Percentiles rank a stretch among this genome's conserved stretches.
phyloP scores from a whole-genome alignment of 2,329 filamentous ascomycete genomes.

The Fusarium liriodendri region DNA sequence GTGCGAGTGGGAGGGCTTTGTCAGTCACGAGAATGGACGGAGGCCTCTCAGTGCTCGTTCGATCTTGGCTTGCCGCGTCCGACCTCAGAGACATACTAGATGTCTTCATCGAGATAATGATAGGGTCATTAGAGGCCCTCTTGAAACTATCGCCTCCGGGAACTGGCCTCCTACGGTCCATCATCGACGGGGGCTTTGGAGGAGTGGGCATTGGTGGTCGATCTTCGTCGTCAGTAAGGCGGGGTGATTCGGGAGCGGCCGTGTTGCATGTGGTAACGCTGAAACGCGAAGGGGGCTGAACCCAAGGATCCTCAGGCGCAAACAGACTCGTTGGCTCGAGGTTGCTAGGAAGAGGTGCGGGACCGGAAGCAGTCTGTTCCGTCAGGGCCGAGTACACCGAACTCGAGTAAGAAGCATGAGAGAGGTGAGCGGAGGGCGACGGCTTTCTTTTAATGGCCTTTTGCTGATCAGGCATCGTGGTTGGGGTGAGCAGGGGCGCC shows the following conservation, averaged over 20 bases:
- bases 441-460: constrained; percentile 61
- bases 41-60: constrained; percentile 34
- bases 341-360: constrained; percentile 19
- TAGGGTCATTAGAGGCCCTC: constrained; percentile 38
- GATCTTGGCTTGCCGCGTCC: neutral
- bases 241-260: constrained; percentile 50
- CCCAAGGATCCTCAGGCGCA: constrained; percentile 52
- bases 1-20: constrained; percentile 71
- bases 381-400: constrained; percentile 51
- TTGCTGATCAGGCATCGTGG: constrained; percentile 41
- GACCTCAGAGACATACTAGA: constrained; percentile 11
- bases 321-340: constrained; percentile 29
- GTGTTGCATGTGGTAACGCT: constrained; percentile 73
- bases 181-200: constrained; percentile 23
- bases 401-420: constrained; percentile 49
- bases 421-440: constrained; percentile 47
- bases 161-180: neutral
- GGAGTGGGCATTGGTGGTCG: constrained; percentile 39
- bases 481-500: constrained; percentile 36
- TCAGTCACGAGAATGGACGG: constrained; percentile 54
- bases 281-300: constrained; percentile 69
- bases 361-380: constrained; percentile 29
- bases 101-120: constrained; percentile 46
- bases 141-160: constrained; percentile 38
- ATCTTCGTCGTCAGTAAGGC: constrained; percentile 39